A percentile compares a stretch with the other conserved stretches of the same genome.
phyloP scores from a whole-genome alignment of 306 rosid species.

The Oemleria cerasiformis region DNA sequence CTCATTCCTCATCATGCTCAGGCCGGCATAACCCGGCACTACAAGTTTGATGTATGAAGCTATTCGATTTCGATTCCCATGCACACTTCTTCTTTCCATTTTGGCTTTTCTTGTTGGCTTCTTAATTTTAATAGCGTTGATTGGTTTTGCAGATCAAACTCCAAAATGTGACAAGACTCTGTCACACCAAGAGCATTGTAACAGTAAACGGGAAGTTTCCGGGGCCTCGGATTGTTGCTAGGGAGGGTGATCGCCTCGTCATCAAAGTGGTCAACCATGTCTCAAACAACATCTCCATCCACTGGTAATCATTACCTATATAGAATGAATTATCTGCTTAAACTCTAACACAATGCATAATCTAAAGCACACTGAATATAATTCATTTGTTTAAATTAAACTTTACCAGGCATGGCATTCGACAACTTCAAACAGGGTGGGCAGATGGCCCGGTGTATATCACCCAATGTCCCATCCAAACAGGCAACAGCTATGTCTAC shows the following conservation, averaged over 20 bases:
- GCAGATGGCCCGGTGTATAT: slow-evolving; percentile 73
- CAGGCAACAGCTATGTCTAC: slow-evolving; percentile 55
- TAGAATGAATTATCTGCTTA: no score
- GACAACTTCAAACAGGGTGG: slow-evolving; percentile 59
- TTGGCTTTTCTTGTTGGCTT: not conserved
- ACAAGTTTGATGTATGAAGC: slow-evolving; percentile 50
- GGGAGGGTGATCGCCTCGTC: slow-evolving; percentile 63
- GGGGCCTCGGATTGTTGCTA: slow-evolving; percentile 63
- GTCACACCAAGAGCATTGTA: slow-evolving; percentile 60
- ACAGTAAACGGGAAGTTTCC: slow-evolving; percentile 77
- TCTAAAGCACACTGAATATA: no score
- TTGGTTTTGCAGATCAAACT: slow-evolving; percentile 36
- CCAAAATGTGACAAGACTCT: slow-evolving; percentile 55
- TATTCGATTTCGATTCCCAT: no score
- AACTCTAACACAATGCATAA: no score
- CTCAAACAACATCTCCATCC: slow-evolving; percentile 51
- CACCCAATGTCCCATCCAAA: slow-evolving; percentile 71
- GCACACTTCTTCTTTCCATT: not conserved
- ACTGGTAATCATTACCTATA: slow-evolving; percentile 36
- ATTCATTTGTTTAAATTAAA: slow-evolving; percentile 1
- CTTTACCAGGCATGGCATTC: slow-evolving; percentile 57
- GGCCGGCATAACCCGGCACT: slow-evolving; percentile 57
- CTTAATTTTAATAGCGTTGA: not conserved
- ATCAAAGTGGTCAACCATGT: slow-evolving; percentile 58
- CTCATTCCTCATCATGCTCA: slow-evolving; percentile 33